Percentiles rank a stretch among this genome's conserved stretches.
Conservation (phyloP, 257 asterid genomes). For the Jaltomata sinuosa region DNA sequence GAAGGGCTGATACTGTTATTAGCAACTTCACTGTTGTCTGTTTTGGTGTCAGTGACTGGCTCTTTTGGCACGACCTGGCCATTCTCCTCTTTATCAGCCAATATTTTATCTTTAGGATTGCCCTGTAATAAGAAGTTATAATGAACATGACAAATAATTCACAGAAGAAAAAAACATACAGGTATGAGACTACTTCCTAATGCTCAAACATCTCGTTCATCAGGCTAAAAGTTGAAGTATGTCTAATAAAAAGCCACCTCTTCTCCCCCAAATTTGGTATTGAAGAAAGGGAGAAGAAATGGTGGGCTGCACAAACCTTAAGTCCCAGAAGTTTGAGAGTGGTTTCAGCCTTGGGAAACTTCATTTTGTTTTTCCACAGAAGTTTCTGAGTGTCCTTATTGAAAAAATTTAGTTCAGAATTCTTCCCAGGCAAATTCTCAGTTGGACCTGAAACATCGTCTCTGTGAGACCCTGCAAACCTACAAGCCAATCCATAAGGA, state of each 20-base stretch:
- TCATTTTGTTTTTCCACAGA: slow-evolving; percentile 90
- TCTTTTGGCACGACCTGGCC: slow-evolving; percentile 23
- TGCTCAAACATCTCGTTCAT: background rate
- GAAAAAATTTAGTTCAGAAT: slow-evolving; percentile 50
- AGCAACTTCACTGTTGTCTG: slow-evolving; percentile 16
- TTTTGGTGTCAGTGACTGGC: slow-evolving; percentile 26
- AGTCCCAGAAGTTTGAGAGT: slow-evolving; percentile 72
- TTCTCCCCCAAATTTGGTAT: background rate
- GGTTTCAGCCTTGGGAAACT: slow-evolving; percentile 73
- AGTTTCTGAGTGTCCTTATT: slow-evolving; percentile 88
- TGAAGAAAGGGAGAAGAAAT: background rate
- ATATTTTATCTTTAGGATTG: slow-evolving; percentile 32
- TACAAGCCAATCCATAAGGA: slow-evolving; percentile 80
- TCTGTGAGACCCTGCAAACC: slow-evolving; percentile 68
- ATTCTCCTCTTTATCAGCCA: slow-evolving; percentile 26
- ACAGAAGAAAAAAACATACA: background rate
- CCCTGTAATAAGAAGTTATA: slow-evolving; percentile 19
- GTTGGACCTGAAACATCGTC: slow-evolving; percentile 18
- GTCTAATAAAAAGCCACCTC: background rate
- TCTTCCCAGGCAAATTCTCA: slow-evolving; percentile 10
- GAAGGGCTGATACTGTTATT: slow-evolving; percentile 22
- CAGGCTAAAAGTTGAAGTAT: background rate
- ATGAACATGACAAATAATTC: background rate
- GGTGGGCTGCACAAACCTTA: slow-evolving; percentile 25
- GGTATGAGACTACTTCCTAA: background rate